Conservation (phyloP, 2,329 filamentous ascomycete genomes). For the Sclerotinia glacialis region DNA sequence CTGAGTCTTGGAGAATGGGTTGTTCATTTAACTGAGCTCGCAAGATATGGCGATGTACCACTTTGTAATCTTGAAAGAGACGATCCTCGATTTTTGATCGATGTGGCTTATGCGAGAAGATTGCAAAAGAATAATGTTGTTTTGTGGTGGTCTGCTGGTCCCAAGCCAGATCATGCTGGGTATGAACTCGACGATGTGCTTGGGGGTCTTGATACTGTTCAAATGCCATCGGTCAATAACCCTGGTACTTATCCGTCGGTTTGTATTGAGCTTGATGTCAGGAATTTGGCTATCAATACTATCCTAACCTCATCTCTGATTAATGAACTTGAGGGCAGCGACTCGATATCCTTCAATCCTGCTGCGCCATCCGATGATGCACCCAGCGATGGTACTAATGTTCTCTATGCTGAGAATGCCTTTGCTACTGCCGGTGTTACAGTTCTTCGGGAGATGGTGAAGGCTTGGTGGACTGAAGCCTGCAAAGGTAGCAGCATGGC, state of each 20-base stretch:
- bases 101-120: slow-evolving; percentile 87
- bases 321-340: slow-evolving; percentile 89
- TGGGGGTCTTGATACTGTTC: slow-evolving; percentile 77
- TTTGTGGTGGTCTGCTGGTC: slow-evolving; percentile 90
- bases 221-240: slow-evolving; percentile 91
- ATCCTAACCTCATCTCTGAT: slow-evolving; percentile 94
- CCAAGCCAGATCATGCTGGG: slow-evolving; percentile 89
- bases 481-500: slow-evolving; percentile 90
- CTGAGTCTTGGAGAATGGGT: slow-evolving; percentile 92
- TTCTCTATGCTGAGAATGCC: slow-evolving; percentile 80
- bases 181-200: slow-evolving; percentile 90
- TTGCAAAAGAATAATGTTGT: slow-evolving; percentile 90
- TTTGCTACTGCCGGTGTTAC: slow-evolving; percentile 90
- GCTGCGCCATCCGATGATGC: slow-evolving; percentile 60
- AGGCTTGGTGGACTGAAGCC: slow-evolving; percentile 96
- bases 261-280: slow-evolving; percentile 90
- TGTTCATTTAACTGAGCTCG: slow-evolving; percentile 79
- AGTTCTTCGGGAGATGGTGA: slow-evolving; percentile 96
- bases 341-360: slow-evolving; percentile 82
- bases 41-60: slow-evolving; percentile 89
- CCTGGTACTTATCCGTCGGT: slow-evolving; percentile 93
- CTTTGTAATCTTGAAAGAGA: slow-evolving; percentile 94
- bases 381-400: slow-evolving; percentile 60
- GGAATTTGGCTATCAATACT: slow-evolving; percentile 95
- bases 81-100: slow-evolving; percentile 91